Base-by-base conservation (phyloP, 2,329 filamentous ascomycete genomes). In the Colletotrichum sp. region DNA sequence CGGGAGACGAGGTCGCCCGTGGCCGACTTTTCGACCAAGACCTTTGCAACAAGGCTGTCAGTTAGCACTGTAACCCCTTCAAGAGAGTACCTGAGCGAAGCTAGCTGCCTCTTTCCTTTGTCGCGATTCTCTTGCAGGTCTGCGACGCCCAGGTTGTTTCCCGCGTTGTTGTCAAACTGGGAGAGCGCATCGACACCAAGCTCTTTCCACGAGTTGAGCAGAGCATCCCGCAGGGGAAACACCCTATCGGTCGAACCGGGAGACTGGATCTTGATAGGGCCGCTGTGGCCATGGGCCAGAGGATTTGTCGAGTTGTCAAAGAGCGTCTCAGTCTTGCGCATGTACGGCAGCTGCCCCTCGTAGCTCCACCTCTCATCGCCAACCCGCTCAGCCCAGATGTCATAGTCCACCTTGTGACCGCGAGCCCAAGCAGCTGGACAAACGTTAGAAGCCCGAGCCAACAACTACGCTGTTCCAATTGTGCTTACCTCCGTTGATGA, bases 301-400 rank as follows among this genome's bases (percentile, higher is more conserved):
- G 80, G 65, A 24, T 86, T 80, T 30, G 80, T 62, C 1, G 80
- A n/a, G 21, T 79, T 57, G 79, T 79, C 18, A 82, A 82, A 0
- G 82, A 79, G 73, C 85, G 88, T 52, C 28, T 68, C 49, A 5
- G 65, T 55, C 52, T 81, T 81, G 69, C 49, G 28, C 65, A 89
- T 85, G 80, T 87, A 91, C 3, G 87, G 87, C 18, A 87, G 81
- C 52, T 90, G 83, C 12, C 84, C 84, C 5, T 87, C 80, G 73
- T 87, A 89, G 73, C 84, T 85, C 84, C 89, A 91, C 3, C 82
- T 80, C 2, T 84, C 62, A 69, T 90, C 88, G 1, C 64, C 63
- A 28, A 82, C 78, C 16, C 79, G 26, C 15, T 79, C 39, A 10
- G 80, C 68, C 89, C 88, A 90, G 63, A 84, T 81, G 24, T 90